These are phyloP conservation scores for Planoprotostelium fungivorum DNA, from an alignment of 78 protist genomes.

Conservation along the genomic window DNA sequence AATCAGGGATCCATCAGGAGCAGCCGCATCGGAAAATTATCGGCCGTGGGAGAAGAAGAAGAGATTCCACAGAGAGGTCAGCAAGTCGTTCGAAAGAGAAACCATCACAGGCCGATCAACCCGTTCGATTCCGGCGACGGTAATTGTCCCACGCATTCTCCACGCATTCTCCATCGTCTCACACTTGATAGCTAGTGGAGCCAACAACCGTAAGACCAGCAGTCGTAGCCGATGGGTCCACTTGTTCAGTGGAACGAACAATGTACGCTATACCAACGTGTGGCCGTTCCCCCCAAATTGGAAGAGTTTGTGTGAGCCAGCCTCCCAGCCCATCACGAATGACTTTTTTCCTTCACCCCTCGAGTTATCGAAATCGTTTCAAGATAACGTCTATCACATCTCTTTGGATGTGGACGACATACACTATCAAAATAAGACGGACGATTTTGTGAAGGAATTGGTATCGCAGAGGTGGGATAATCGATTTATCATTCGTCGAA, in stretches of 20 bases:
- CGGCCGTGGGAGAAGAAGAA: too few species aligned
- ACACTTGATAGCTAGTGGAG: too few species aligned
- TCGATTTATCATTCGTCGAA: too few species aligned
- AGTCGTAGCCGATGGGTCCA: background rate
- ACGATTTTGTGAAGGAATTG: constrained; percentile 37
- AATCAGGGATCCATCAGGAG: too few species aligned
- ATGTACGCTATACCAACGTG: constrained; percentile 17
- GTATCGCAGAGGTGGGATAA: constrained; percentile 33
- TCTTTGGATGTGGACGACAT: constrained; percentile 34
- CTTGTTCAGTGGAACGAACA: background rate
- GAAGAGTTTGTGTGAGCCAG: constrained; percentile 63
- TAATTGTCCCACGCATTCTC: too few species aligned
- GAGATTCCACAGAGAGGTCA: too few species aligned
- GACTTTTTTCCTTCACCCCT: constrained; percentile 46
- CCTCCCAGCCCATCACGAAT: constrained; percentile 55
- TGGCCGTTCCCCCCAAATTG: constrained; percentile 61
- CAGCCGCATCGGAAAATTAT: too few species aligned
- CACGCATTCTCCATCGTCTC: too few species aligned
- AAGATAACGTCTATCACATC: constrained; percentile 34
- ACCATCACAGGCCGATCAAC: too few species aligned
- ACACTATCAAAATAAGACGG: constrained; percentile 39
- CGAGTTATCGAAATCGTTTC: constrained; percentile 34
- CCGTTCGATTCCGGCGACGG: too few species aligned
- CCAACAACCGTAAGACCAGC: background rate
- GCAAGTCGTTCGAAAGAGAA: too few species aligned